These are phyloP conservation scores for Claviceps sorghi DNA, from an alignment of 2,329 filamentous ascomycete species.

Conservation along the genomic window DNA sequence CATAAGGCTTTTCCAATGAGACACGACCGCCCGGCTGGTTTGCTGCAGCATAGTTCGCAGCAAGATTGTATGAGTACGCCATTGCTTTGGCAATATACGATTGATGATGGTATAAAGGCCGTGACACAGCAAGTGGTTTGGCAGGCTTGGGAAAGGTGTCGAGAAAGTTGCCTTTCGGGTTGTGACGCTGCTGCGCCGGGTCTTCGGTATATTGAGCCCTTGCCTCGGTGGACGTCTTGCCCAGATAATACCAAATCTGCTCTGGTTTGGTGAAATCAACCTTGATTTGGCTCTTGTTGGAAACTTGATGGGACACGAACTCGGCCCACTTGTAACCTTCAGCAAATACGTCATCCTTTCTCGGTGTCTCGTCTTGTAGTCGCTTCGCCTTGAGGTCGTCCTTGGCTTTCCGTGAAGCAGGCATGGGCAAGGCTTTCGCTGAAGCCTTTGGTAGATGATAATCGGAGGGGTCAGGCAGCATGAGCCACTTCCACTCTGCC, in stretches of 20 bases:
- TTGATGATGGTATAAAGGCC: constrained; percentile 9
- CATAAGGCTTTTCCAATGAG: constrained; percentile 33
- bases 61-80: constrained; percentile 5
- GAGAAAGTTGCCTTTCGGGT: constrained; percentile 56
- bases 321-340: constrained; percentile 63
- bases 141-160: constrained; percentile 48
- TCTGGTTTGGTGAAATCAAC: constrained; percentile 59
- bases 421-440: constrained; percentile 55
- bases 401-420: constrained; percentile 45
- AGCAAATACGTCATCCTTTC: constrained; percentile 52
- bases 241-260: constrained; percentile 80
- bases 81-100: constrained; percentile 8
- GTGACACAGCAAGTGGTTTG: constrained; percentile 20
- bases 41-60: constrained; percentile 1
- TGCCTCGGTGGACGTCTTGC: constrained; percentile 73
- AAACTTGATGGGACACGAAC: constrained; percentile 50
- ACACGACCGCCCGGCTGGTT: neutral
- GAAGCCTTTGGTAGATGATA: constrained; percentile 63
- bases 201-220: constrained; percentile 85
- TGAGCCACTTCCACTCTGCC: constrained; percentile 72
- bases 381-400: constrained; percentile 55
- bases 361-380: constrained; percentile 44
- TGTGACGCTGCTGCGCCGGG: constrained; percentile 42
- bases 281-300: constrained; percentile 48
- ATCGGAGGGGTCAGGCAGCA: constrained; percentile 56